Evolutionary conservation across 2,329 filamentous ascomycete genomes (phyloP).

Genomic region (Venturia carpophila): DNA sequence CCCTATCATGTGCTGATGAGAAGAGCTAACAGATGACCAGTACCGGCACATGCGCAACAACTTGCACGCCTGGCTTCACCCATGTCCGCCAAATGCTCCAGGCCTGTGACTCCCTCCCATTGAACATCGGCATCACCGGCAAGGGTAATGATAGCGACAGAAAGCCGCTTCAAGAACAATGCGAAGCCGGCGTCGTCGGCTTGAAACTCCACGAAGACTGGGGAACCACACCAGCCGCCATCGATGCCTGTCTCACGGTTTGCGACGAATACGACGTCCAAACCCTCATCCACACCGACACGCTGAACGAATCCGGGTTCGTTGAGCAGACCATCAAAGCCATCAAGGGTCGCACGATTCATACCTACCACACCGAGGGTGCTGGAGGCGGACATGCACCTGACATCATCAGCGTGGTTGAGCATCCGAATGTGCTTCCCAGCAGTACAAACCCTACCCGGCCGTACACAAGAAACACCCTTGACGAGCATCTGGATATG

Average conservation of each 20-base stretch:
- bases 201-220: slow-evolving; percentile 96
- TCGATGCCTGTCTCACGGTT: slow-evolving; percentile 74
- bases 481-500: slow-evolving; percentile 97
- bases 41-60: slow-evolving; percentile 84
- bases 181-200: slow-evolving; percentile 75
- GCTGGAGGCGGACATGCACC: slow-evolving; percentile 91
- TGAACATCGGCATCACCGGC: slow-evolving; percentile 86
- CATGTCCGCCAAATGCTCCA: slow-evolving; percentile 87
- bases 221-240: slow-evolving; percentile 84
- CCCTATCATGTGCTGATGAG: slow-evolving; percentile 9
- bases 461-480: slow-evolving; percentile 82
- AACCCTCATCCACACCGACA: slow-evolving; percentile 91
- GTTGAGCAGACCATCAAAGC: slow-evolving; percentile 85
- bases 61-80: slow-evolving; percentile 78
- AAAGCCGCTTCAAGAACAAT: slow-evolving; percentile 66
- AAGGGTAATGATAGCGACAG: slow-evolving; percentile 83
- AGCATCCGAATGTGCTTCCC: slow-evolving; percentile 79
- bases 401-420: slow-evolving; percentile 90
- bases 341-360: slow-evolving; percentile 79
- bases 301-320: slow-evolving; percentile 94
- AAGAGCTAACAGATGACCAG: slow-evolving; percentile 33
- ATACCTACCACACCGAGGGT: slow-evolving; percentile 95
- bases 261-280: slow-evolving; percentile 91
- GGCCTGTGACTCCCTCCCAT: slow-evolving; percentile 68
- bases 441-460: slow-evolving; percentile 88